Conservation (phyloP, 225 moss, liverwort and hornwort genomes). For the Anthoceros angustus region DNA sequence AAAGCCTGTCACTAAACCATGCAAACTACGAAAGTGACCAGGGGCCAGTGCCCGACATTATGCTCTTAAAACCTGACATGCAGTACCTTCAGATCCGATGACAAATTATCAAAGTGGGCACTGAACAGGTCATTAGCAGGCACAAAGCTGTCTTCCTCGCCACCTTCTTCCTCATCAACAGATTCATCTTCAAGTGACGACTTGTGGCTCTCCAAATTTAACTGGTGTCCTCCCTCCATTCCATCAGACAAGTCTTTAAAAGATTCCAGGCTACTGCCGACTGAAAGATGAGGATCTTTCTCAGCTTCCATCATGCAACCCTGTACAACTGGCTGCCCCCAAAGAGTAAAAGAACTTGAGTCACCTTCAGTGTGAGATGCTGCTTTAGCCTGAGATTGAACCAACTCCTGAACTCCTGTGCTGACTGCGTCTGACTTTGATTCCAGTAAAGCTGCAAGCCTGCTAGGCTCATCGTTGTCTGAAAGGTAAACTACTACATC, state of each 20-base stretch:
- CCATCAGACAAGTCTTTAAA: neutral
- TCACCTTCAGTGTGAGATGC: no score
- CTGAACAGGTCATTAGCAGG: conserved; percentile 16
- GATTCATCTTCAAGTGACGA: conserved; percentile 9
- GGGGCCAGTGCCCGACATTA: neutral
- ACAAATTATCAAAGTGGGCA: conserved; percentile 20
- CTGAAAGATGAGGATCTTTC: neutral
- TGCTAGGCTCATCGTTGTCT: conserved; percentile 13
- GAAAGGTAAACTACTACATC: conserved; percentile 17
- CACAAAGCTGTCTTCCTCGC: conserved; percentile 15
- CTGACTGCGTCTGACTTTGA: neutral
- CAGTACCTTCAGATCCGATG: conserved; percentile 18
- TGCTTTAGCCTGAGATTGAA: no score
- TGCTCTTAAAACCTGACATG: neutral
- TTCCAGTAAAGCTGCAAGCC: neutral
- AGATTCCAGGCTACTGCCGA: neutral
- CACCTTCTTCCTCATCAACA: conserved; percentile 11
- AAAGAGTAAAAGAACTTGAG: neutral
- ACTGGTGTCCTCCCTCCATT: conserved; percentile 2
- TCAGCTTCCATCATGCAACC: neutral
- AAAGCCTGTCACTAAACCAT: no score
- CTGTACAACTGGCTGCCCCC: neutral
- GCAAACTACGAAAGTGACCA: neutral
- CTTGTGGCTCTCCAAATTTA: conserved; percentile 10
- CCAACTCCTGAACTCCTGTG: no score